These are phyloP conservation scores for Lepidium aucheri DNA, from an alignment of 345 rosid species.

Conservation along the genomic window DNA sequence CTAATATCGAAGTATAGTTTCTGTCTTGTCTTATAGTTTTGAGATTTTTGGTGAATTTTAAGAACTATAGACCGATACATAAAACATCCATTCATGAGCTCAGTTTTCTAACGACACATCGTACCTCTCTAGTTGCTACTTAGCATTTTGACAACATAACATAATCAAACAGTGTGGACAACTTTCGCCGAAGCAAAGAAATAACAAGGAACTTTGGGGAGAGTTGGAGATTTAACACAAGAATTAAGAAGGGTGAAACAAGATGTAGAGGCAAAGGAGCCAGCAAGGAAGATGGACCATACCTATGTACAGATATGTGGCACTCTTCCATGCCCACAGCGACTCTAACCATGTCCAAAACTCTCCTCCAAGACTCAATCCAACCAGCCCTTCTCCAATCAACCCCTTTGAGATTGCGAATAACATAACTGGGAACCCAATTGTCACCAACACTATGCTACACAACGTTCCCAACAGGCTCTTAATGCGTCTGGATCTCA, in stretches of 20 bases:
- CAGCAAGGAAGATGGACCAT: constrained; percentile 81
- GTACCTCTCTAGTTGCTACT: background rate
- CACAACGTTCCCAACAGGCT: constrained; percentile 35
- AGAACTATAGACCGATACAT: background rate
- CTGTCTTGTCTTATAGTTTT: background rate
- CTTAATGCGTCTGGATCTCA: constrained; percentile 32
- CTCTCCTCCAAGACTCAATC: constrained; percentile 41
- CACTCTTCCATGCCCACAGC: constrained; percentile 91
- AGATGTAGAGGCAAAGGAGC: constrained; percentile 44
- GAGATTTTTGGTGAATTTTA: too few species aligned
- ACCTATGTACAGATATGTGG: constrained; percentile 82
- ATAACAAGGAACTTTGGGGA: background rate
- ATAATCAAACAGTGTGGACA: background rate
- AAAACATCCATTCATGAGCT: background rate
- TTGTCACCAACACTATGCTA: constrained; percentile 40
- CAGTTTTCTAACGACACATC: background rate
- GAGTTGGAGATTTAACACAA: too few species aligned
- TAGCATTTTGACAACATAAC: background rate
- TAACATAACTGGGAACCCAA: constrained; percentile 59
- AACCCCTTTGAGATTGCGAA: constrained; percentile 43
- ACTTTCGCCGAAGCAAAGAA: background rate
- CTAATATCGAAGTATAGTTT: background rate
- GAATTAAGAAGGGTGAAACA: constrained; percentile 46
- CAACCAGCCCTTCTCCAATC: constrained; percentile 32
- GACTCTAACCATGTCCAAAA: constrained; percentile 88